These are phyloP conservation scores for Puccinia horiana DNA, from an alignment of 1,284 basidiomycete genomes.

Conservation along the genomic window DNA sequence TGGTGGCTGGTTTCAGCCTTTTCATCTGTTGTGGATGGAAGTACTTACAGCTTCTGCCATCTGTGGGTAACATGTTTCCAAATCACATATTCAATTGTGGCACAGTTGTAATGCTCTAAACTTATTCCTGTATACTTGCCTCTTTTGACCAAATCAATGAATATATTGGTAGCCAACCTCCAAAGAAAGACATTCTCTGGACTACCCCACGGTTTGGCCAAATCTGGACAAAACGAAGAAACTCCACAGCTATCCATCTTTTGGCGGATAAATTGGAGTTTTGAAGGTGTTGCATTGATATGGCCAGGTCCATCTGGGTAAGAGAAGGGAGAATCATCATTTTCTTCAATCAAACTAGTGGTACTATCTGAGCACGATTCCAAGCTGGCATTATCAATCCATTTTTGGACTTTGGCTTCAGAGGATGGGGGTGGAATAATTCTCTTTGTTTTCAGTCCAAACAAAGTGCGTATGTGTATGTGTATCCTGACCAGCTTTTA, in stretches of 20 bases:
- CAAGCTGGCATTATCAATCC: not conserved
- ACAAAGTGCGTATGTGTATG: not conserved
- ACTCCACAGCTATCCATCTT: not conserved
- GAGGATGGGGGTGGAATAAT: not conserved
- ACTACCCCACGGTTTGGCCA: not conserved
- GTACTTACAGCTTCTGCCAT: not conserved
- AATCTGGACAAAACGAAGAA: not conserved
- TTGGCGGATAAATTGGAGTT: not conserved
- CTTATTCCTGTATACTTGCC: not conserved
- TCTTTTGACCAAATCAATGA: not conserved
- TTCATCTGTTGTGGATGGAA: not conserved
- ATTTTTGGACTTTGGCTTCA: not conserved
- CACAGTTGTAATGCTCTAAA: not conserved
- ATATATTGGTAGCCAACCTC: not conserved
- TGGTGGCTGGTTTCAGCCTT: not conserved
- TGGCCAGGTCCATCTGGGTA: slow-evolving; percentile 27
- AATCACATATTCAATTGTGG: not conserved
- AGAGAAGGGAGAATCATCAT: not conserved
- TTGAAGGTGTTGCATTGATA: not conserved
- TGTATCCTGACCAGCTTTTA: not conserved
- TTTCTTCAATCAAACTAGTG: not conserved
- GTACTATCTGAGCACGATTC: not conserved
- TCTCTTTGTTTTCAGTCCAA: not conserved
- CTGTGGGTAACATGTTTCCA: not conserved
- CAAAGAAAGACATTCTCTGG: slow-evolving; percentile 9